A percentile compares a stretch with the other conserved stretches of the same genome.
phyloP scores from a whole-genome alignment of 2,329 filamentous ascomycete species.

The Clonostachys byssicola region DNA sequence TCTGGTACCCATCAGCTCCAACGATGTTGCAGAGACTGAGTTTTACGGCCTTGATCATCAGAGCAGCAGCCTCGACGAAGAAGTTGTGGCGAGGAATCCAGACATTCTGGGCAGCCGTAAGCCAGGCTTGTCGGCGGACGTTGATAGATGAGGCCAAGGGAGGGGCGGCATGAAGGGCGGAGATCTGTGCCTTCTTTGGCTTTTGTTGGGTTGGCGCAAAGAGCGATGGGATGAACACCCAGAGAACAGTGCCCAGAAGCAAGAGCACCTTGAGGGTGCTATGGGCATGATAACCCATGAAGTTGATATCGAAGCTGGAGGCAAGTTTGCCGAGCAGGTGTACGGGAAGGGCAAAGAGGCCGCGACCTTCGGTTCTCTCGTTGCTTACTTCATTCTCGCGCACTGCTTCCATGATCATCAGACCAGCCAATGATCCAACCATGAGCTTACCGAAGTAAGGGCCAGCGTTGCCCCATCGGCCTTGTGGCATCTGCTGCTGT shows the following conservation, averaged over 20 bases:
- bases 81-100: conserved; percentile 88
- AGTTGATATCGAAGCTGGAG: conserved; percentile 42
- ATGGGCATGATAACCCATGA: conserved; percentile 51
- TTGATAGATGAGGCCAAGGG: conserved; percentile 79
- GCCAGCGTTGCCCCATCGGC: conserved; percentile 47
- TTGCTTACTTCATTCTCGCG: conserved; percentile 61
- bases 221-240: conserved; percentile 50
- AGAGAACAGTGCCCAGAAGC: conserved; percentile 48
- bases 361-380: conserved; percentile 60
- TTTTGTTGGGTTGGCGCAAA: conserved; percentile 41
- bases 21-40: conserved; percentile 75
- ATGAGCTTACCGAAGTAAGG: conserved; percentile 74
- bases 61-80: conserved; percentile 76
- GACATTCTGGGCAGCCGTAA: conserved; percentile 87
- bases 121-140: conserved; percentile 84
- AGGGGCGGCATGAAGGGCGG: conserved; percentile 50
- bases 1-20: conserved; percentile 72
- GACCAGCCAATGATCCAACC: conserved; percentile 84
- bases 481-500: conserved; percentile 42
- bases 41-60: conserved; percentile 77
- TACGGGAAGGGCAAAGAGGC: conserved; percentile 61
- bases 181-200: conserved; percentile 42
- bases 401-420: conserved; percentile 87
- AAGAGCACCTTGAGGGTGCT: conserved; percentile 48
- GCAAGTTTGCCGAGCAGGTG: conserved; percentile 48